Percentiles rank a stretch among this genome's conserved stretches.
Evolutionary conservation across 1,139 yeast species (phyloP).

Genomic region (Scheffersomyces segobiensis): DNA sequence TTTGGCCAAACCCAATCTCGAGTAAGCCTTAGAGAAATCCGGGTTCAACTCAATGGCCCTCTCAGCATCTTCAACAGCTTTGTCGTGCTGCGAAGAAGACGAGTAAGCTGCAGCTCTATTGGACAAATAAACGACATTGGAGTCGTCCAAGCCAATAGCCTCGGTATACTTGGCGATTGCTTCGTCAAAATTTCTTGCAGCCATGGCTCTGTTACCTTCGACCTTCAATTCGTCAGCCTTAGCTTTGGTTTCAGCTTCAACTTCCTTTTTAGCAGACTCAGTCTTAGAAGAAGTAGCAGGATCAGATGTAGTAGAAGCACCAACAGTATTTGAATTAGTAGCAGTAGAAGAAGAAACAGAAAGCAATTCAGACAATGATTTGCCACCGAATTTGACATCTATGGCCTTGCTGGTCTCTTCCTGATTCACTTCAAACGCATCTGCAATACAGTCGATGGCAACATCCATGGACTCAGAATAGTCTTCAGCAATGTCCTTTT

Average conservation of each 20-base stretch:
- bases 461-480: slow-evolving; percentile 91
- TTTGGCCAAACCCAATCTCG: slow-evolving; percentile 91
- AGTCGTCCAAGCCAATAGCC: slow-evolving; percentile 71
- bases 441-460: slow-evolving; percentile 89
- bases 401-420: slow-evolving; percentile 39
- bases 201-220: slow-evolving; percentile 91
- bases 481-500: slow-evolving; percentile 72
- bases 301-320: slow-evolving; percentile 38
- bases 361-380: slow-evolving; percentile 49
- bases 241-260: slow-evolving; percentile 57
- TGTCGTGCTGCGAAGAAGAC: slow-evolving; percentile 68
- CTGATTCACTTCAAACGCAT: slow-evolving; percentile 73
- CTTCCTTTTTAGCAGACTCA: slow-evolving; percentile 27
- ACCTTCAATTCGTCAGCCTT: slow-evolving; percentile 82
- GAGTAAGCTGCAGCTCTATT: slow-evolving; percentile 98
- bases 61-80: slow-evolving; percentile 83
- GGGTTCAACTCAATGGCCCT: slow-evolving; percentile 79
- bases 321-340: slow-evolving; percentile 18
- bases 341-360: slow-evolving; percentile 19
- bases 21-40: slow-evolving; percentile 85
- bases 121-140: slow-evolving; percentile 76
- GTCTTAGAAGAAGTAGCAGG: slow-evolving; percentile 15
- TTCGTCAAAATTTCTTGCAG: slow-evolving; percentile 63
- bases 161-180: slow-evolving; percentile 79
- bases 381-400: slow-evolving; percentile 45